These are phyloP conservation scores for Xylariaceae sp. DNA, from an alignment of 2,329 filamentous ascomycete species.

Conservation along the genomic window DNA sequence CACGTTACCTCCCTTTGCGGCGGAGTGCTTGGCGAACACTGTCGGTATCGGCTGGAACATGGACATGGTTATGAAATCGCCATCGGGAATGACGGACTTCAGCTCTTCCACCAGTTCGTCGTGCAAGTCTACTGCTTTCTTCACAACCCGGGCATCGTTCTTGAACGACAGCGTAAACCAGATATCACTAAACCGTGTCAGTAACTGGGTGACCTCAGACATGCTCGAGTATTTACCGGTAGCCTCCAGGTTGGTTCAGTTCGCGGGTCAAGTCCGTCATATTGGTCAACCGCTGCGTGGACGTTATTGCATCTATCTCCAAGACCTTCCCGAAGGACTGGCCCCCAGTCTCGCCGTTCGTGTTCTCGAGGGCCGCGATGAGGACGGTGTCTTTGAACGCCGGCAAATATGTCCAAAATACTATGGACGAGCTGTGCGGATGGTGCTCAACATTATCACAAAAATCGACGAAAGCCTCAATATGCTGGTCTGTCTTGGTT, in stretches of 20 bases:
- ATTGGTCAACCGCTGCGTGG: conserved; percentile 20
- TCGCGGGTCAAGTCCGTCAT: conserved; percentile 27
- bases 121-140: conserved; percentile 26
- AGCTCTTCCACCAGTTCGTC: conserved; percentile 23
- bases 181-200: conserved; percentile 15
- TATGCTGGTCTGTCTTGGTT: conserved; percentile 2
- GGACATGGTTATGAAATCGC: conserved; percentile 23
- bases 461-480: conserved; percentile 18
- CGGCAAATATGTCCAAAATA: conserved; percentile 31
- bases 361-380: conserved; percentile 26
- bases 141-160: conserved; percentile 24
- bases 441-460: conserved; percentile 9
- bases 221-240: conserved; percentile 9
- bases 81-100: conserved; percentile 16
- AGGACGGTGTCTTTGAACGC: conserved; percentile 24
- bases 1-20: conserved; percentile 24
- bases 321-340: conserved; percentile 27
- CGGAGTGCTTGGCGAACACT: conserved; percentile 19
- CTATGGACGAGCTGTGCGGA: conserved; percentile 19
- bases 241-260: conserved; percentile 17
- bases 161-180: conserved; percentile 29
- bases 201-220: neutral
- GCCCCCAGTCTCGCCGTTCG: conserved; percentile 18
- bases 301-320: conserved; percentile 13
- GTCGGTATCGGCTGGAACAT: conserved; percentile 29